These are phyloP conservation scores for Penicillium aurantiogriseum DNA, from an alignment of 2,329 filamentous ascomycete genomes.

Conservation along the genomic window DNA sequence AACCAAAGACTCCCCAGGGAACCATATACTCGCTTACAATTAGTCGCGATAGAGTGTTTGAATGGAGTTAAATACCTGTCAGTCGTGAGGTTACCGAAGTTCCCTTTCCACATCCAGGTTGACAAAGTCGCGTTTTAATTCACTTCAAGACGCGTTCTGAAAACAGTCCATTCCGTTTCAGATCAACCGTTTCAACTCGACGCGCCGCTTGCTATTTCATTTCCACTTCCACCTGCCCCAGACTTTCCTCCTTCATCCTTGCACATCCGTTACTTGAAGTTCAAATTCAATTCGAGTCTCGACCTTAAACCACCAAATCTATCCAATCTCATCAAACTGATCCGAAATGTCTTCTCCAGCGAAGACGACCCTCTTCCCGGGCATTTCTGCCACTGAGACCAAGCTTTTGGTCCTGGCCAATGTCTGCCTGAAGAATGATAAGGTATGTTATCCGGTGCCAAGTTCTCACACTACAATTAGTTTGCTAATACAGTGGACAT, in stretches of 20 bases:
- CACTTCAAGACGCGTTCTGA: not conserved
- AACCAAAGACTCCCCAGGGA: too few species aligned
- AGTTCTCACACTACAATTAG: too few species aligned
- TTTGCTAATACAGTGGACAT: not conserved
- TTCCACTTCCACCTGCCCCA: too few species aligned
- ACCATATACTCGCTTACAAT: not conserved
- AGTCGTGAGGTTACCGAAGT: not conserved
- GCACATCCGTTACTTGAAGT: not conserved
- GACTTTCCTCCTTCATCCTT: not conserved
- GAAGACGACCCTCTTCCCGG: not conserved
- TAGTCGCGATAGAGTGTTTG: not conserved
- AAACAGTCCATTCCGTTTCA: not conserved
- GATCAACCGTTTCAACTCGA: not conserved
- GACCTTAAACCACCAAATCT: not conserved
- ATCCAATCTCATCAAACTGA: too few species aligned
- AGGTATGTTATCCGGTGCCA: not conserved
- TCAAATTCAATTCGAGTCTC: not conserved
- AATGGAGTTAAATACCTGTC: not conserved
- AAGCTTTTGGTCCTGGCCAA: not conserved
- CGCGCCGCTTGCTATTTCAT: too few species aligned
- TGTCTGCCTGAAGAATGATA: not conserved
- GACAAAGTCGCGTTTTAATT: not conserved
- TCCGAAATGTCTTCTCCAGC: not conserved
- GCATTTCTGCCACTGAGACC: not conserved
- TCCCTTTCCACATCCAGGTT: not conserved